phyloP scores from a whole-genome alignment of 1,139 yeast species.

The Wickerhamomyces sp. region DNA sequence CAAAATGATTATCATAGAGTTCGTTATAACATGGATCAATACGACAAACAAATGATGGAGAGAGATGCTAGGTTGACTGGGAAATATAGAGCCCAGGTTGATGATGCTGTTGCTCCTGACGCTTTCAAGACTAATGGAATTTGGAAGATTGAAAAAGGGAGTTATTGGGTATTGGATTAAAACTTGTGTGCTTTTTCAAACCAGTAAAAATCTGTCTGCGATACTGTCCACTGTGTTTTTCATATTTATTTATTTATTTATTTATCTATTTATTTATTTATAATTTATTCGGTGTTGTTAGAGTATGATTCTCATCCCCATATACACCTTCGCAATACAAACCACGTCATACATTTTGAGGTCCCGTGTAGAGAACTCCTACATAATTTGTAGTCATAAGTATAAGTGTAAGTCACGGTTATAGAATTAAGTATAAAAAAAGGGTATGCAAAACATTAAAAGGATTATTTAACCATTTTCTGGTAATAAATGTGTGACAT shows the following conservation, averaged over 20 bases:
- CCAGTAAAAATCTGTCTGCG: too few species aligned
- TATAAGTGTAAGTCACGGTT: not conserved
- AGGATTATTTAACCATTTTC: too few species aligned
- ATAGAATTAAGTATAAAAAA: too few species aligned
- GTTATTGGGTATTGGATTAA: conserved; percentile 18
- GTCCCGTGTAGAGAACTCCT: not conserved
- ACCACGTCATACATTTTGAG: not conserved
- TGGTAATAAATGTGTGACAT: not conserved
- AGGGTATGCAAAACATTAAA: not conserved
- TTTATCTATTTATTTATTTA: conserved; percentile 1
- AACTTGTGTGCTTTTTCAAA: too few species aligned
- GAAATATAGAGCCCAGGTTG: conserved; percentile 61
- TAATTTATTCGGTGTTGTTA: not conserved
- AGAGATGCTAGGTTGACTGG: conserved; percentile 79
- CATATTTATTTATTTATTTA: conserved; percentile 3
- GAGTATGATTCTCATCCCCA: too few species aligned
- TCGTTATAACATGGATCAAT: conserved; percentile 54
- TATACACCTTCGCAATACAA: too few species aligned
- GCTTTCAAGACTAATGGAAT: conserved; percentile 54
- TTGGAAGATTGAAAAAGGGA: conserved; percentile 32
- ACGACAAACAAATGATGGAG: conserved; percentile 49
- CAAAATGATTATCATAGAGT: conserved; percentile 50
- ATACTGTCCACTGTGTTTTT: too few species aligned
- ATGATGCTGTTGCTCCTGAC: conserved; percentile 69
- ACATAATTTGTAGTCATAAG: too few species aligned